phyloP scores from a whole-genome alignment of 1,284 basidiomycete genomes.

The Boletus smithii region DNA sequence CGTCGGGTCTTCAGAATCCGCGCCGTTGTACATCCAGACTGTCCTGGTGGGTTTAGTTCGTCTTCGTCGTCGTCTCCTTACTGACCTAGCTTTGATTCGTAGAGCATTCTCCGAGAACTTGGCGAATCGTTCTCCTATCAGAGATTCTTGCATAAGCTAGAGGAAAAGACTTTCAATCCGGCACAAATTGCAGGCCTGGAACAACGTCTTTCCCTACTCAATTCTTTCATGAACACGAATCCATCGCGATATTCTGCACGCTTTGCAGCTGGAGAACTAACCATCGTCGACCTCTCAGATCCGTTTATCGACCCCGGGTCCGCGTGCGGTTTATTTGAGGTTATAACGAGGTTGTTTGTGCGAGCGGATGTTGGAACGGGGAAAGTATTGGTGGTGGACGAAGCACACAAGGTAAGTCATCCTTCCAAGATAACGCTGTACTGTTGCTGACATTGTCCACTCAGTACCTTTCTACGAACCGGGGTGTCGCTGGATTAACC shows the following conservation, averaged over 20 bases:
- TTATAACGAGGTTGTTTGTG: slow-evolving; percentile 57
- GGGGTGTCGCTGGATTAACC: slow-evolving; percentile 48
- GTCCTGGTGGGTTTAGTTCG: slow-evolving; percentile 44
- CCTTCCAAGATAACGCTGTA: not conserved
- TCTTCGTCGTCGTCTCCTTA: not conserved
- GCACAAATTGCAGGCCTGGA: slow-evolving; percentile 49
- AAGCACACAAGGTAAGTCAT: slow-evolving; percentile 62
- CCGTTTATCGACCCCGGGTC: slow-evolving; percentile 61
- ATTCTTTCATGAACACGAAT: slow-evolving; percentile 43
- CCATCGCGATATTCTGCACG: slow-evolving; percentile 19
- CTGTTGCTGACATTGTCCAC: not conserved
- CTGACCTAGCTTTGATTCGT: not conserved
- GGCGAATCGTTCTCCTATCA: slow-evolving; percentile 42
- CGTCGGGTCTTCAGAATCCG: slow-evolving; percentile 48
- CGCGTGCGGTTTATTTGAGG: slow-evolving; percentile 64
- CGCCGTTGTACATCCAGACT: slow-evolving; percentile 60
- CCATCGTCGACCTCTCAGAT: slow-evolving; percentile 64
- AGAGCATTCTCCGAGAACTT: slow-evolving; percentile 42
- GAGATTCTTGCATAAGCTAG: slow-evolving; percentile 44
- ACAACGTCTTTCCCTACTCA: slow-evolving; percentile 51
- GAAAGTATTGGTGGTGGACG: slow-evolving; percentile 65
- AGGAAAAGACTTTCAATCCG: slow-evolving; percentile 45
- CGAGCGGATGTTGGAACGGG: slow-evolving; percentile 54
- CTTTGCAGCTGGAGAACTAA: slow-evolving; percentile 51
- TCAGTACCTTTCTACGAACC: slow-evolving; percentile 53